Evolutionary conservation across 2,329 filamentous ascomycete genomes (phyloP), one percentile per base, ranked within the genome.

Genomic region (Colletotrichum incanum): DNA sequence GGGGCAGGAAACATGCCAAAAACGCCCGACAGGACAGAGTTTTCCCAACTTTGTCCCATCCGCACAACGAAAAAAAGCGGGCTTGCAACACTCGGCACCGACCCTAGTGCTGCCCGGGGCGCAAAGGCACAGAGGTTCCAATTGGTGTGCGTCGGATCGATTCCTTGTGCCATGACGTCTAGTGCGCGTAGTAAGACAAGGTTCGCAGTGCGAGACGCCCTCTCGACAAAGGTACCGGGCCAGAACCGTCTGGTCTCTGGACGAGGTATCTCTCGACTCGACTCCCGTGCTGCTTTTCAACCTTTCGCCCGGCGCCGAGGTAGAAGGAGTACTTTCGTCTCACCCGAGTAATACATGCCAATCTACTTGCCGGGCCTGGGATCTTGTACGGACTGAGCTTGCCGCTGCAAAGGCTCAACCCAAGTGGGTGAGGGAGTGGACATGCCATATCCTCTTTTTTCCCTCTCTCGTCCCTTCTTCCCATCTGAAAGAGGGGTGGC

Each of bases 161-260:
- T 47, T 69, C 59, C 70, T 72, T 59, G 70, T 72, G 65, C 60
- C 68, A 72, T 69, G 60, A 72, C 70, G 59, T 69, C n/a, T 69
- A 52, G 59, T 69, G 54, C 59, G 55, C 45, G 47, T 55, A 59
- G 66, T 55, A 54, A 64, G 65, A 72, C 70, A 69, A 72, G 70
- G 65, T 72, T 72, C 55, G 47, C 28, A 49, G 49, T 28, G 26
- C 47, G 26, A 64, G 58, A 34, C 37, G 47, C 34, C 52, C 54
- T 52, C 34, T 55, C 52, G 52, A 14, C 52, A 34, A 7, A 64
- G 39, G 70, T 72, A 72, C 52, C 65, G 2, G 14, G 20, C 45
- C 28, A 34, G 68, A 67, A 67, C 65, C 70, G 20, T 65, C 70
- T 65, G 59, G 47, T 70, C 59, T 65, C 60, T 28, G 37, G 54